Evolutionary conservation across 202 grass and related monocot species (phyloP), one percentile per base, ranked within the genome.

Genomic region (Elaeis oleifera): DNA sequence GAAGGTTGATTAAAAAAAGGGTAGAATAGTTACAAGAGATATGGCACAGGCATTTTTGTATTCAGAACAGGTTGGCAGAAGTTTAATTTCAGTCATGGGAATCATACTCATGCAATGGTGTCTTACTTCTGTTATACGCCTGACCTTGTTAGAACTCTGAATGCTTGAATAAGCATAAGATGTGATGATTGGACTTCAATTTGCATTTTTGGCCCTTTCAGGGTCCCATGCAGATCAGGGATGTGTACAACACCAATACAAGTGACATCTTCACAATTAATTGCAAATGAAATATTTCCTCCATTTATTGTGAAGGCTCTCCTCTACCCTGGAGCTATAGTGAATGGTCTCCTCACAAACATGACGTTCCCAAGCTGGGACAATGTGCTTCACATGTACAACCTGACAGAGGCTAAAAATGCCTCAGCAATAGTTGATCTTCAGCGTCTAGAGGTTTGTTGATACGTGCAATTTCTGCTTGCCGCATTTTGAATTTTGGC

Each of bases 181-280:
- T 44, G 36, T 13, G 36, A 44, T 3, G 36, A 44, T 44, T 13
- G 9, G 36, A 44, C 36, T 44, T 44, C 9, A 44, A 44, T 44
- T 52, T 51, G 48, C 28, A 61, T 55, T 24, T 76, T 78, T 24
- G 61, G 23, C 5, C 6, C 63, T 85, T 76, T 61, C 75, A 97
- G 92, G 79, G 77, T 97, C 56, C 84, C 84, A 60, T 91, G 92
- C 74, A 97, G 92, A 85, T 87, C 92, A 58, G 92, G 92, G 56
- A 89, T 72, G 26, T 97, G 92, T 63, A 91, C 82, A 63, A 97
- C 92, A 29, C 92, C 92, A 27, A 81, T 97, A 74, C 92, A 97
- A 64, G 78, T 97, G 32, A 97, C 92, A 29, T 83, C 88, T 60
- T 91, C 74, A 0, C 92, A 97, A 57, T 83, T 97, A 64, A 85